These are phyloP conservation scores for Beauveria australis DNA, from an alignment of 2,329 filamentous ascomycete genomes.

Conservation along the genomic window DNA sequence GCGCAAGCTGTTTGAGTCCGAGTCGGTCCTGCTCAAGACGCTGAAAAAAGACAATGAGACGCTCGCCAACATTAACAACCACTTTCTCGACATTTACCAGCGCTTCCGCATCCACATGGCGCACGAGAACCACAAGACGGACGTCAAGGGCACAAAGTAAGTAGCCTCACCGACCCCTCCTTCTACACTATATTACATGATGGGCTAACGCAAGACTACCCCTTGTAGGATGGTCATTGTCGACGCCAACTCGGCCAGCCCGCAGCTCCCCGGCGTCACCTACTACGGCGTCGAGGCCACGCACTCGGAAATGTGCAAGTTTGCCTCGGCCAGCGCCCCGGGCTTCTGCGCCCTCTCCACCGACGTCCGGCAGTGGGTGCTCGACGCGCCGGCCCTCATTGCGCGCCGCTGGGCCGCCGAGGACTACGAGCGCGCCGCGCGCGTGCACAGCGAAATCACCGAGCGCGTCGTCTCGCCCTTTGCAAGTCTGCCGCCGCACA, in stretches of 20 bases:
- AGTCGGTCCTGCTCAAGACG: slow-evolving; percentile 59
- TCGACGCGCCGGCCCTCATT: slow-evolving; percentile 47
- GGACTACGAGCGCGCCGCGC: slow-evolving; percentile 39
- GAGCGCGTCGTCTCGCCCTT: slow-evolving; percentile 32
- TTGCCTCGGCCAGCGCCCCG: slow-evolving; percentile 52
- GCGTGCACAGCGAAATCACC: slow-evolving; percentile 35
- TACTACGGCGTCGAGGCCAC: slow-evolving; percentile 68
- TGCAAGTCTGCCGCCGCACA: background rate
- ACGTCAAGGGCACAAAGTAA: slow-evolving; percentile 53
- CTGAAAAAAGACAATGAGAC: slow-evolving; percentile 69
- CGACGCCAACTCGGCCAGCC: slow-evolving; percentile 60
- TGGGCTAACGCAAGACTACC: background rate
- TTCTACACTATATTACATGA: background rate
- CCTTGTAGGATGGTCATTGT: slow-evolving; percentile 49
- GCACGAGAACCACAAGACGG: slow-evolving; percentile 65
- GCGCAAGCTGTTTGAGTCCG: slow-evolving; percentile 57
- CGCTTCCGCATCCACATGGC: slow-evolving; percentile 69
- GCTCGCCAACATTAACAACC: slow-evolving; percentile 63
- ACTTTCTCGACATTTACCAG: slow-evolving; percentile 63
- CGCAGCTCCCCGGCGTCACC: slow-evolving; percentile 59
- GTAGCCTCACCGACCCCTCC: slow-evolving; percentile 10
- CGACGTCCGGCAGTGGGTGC: slow-evolving; percentile 42
- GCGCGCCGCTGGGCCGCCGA: slow-evolving; percentile 52
- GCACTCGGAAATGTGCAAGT: slow-evolving; percentile 68
- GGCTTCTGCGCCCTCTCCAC: slow-evolving; percentile 51